Evolutionary conservation across 1,139 yeast species (phyloP).

Genomic region (Blastobotrys apis): DNA sequence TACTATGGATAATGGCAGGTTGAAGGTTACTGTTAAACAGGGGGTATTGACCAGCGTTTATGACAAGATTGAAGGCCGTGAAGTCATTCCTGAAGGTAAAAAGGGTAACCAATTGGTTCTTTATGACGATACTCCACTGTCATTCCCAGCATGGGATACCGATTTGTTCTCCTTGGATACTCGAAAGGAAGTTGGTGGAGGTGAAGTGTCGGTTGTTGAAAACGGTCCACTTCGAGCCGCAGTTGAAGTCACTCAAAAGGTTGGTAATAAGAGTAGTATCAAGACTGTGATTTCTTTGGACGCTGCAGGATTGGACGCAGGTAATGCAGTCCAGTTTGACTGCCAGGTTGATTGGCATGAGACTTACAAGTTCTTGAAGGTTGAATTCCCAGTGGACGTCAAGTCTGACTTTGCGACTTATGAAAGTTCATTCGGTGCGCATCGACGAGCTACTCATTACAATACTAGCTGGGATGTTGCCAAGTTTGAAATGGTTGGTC

Average conservation of each 20-base stretch:
- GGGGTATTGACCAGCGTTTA: conserved; percentile 68
- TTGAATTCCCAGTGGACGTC: conserved; percentile 87
- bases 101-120: conserved; percentile 72
- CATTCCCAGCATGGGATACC: conserved; percentile 97
- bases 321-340: conserved; percentile 49
- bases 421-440: conserved; percentile 91
- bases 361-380: conserved; percentile 81
- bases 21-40: conserved; percentile 54
- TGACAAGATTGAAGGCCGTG: conserved; percentile 59
- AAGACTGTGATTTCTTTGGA: conserved; percentile 68
- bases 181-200: conserved; percentile 48
- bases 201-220: conserved; percentile 43
- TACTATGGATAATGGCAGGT: conserved; percentile 54
- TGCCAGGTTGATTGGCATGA: conserved; percentile 84
- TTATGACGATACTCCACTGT: conserved; percentile 85
- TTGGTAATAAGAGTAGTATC: conserved; percentile 55
- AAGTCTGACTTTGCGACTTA: conserved; percentile 72
- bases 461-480: conserved; percentile 96
- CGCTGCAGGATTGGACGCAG: conserved; percentile 38
- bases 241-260: conserved; percentile 51
- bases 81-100: conserved; percentile 56
- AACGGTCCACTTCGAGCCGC: conserved; percentile 59
- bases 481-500: conserved; percentile 92
- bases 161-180: conserved; percentile 80
- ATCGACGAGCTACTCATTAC: conserved; percentile 87